These are phyloP conservation scores for Hypoxylon sp. DNA, from an alignment of 2,329 filamentous ascomycete species.

Conservation along the genomic window DNA sequence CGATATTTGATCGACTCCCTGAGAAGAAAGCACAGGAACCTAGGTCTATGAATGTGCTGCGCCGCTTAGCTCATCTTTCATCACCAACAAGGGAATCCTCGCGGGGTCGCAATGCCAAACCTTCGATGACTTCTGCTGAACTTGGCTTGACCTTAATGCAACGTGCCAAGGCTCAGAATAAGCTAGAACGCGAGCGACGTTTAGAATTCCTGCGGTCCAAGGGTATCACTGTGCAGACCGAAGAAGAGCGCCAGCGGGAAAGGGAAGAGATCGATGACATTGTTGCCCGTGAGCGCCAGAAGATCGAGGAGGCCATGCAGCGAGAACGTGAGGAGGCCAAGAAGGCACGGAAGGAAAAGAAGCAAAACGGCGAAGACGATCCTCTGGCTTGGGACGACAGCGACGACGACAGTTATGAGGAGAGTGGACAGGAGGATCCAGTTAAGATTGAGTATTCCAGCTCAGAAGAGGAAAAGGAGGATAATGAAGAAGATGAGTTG, in stretches of 20 bases:
- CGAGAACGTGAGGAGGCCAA: conserved; percentile 82
- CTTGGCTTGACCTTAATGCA: conserved; percentile 77
- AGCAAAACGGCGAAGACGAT: conserved; percentile 62
- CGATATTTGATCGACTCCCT: conserved; percentile 80
- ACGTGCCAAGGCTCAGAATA: conserved; percentile 84
- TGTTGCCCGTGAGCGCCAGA: conserved; percentile 84
- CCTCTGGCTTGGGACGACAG: conserved; percentile 71
- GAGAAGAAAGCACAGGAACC: conserved; percentile 74
- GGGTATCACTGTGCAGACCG: conserved; percentile 85
- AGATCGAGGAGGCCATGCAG: conserved; percentile 84
- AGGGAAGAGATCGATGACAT: conserved; percentile 89
- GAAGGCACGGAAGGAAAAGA: conserved; percentile 67
- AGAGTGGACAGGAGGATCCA: conserved; percentile 62
- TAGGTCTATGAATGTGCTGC: conserved; percentile 76
- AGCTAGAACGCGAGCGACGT: conserved; percentile 80
- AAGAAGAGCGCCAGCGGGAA: conserved; percentile 87
- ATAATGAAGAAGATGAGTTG: conserved; percentile 55
- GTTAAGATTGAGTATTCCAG: conserved; percentile 55
- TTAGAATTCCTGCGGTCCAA: conserved; percentile 83
- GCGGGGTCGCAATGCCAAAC: conserved; percentile 61
- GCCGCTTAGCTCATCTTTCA: conserved; percentile 79
- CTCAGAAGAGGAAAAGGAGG: conserved; percentile 58
- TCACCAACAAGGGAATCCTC: conserved; percentile 70
- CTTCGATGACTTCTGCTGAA: conserved; percentile 76
- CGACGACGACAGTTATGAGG: conserved; percentile 59